Evolutionary conservation across 345 rosid genomes (phyloP).

Genomic region (Excoecaria agallocha): DNA sequence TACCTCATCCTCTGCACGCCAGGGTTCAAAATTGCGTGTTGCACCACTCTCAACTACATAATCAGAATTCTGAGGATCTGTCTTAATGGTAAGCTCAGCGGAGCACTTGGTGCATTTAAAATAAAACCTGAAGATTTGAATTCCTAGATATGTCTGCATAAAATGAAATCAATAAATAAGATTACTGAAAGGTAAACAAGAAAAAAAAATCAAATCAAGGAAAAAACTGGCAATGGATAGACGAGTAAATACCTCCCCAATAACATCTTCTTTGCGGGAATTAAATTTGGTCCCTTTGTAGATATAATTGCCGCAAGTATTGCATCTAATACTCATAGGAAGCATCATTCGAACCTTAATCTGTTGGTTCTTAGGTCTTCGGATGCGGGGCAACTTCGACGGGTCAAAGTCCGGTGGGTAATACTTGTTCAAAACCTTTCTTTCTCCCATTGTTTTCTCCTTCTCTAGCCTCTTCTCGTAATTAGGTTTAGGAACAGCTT

Average conservation of each 20-base stretch:
- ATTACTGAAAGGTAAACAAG: not conserved
- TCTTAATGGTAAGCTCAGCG: slow-evolving; percentile 82
- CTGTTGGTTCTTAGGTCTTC: slow-evolving; percentile 83
- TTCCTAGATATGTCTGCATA: slow-evolving; percentile 83
- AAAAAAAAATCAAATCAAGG: not conserved
- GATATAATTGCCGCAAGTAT: slow-evolving; percentile 84
- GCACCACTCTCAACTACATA: slow-evolving; percentile 87
- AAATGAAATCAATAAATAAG: not conserved
- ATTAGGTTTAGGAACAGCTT: too few relatives aligned
- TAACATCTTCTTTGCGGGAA: slow-evolving; percentile 83
- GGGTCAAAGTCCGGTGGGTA: slow-evolving; percentile 98
- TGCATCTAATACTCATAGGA: slow-evolving; percentile 95
- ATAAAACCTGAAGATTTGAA: slow-evolving; percentile 84
- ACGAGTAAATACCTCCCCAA: slow-evolving; percentile 61
- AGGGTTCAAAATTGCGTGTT: slow-evolving; percentile 82
- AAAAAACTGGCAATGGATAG: not conserved
- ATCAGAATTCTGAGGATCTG: slow-evolving; percentile 96
- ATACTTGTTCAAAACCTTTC: slow-evolving; percentile 86
- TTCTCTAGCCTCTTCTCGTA: not conserved
- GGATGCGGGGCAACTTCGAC: slow-evolving; percentile 63
- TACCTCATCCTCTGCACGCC: slow-evolving; percentile 95
- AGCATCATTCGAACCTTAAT: slow-evolving; percentile 96
- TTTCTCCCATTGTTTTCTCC: slow-evolving; percentile 67
- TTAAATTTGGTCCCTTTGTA: slow-evolving; percentile 92
- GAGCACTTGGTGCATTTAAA: slow-evolving; percentile 95